phyloP scores from a whole-genome alignment of 2,329 filamentous ascomycete genomes.

The Fusarium chaquense region DNA sequence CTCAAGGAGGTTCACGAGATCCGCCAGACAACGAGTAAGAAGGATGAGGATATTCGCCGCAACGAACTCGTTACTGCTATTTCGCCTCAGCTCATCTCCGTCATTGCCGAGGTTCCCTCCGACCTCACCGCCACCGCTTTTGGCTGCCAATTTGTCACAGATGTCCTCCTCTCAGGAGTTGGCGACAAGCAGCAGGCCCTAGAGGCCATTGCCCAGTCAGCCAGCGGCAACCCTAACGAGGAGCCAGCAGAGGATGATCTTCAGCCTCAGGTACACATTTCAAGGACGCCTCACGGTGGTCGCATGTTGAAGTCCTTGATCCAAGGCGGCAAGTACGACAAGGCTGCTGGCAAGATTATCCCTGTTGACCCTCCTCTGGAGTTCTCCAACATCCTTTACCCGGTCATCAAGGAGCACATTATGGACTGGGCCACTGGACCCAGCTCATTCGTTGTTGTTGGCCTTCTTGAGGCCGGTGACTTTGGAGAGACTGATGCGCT shows the following conservation, averaged over 20 bases:
- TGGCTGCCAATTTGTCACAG: constrained; percentile 86
- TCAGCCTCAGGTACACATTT: constrained; percentile 65
- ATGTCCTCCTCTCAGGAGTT: constrained; percentile 80
- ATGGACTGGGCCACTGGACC: constrained; percentile 87
- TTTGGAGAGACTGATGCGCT: constrained; percentile 77
- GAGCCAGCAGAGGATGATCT: constrained; percentile 57
- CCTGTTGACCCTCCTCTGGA: constrained; percentile 80
- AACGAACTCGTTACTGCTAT: constrained; percentile 80
- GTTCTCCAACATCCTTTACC: constrained; percentile 86
- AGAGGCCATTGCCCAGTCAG: constrained; percentile 73
- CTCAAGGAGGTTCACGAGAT: constrained; percentile 83
- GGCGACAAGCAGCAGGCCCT: constrained; percentile 84
- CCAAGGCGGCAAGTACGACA: constrained; percentile 88
- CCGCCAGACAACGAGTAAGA: constrained; percentile 89
- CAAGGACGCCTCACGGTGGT: constrained; percentile 72
- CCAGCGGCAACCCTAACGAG: constrained; percentile 66
- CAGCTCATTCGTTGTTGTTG: constrained; percentile 88
- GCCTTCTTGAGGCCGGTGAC: constrained; percentile 78
- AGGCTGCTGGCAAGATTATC: constrained; percentile 75
- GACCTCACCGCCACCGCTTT: constrained; percentile 81
- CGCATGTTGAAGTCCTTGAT: constrained; percentile 93
- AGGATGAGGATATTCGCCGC: constrained; percentile 81
- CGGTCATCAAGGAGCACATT: constrained; percentile 79
- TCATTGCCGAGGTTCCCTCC: constrained; percentile 75
- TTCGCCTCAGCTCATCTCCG: constrained; percentile 79